Conservation (phyloP, 2,329 filamentous ascomycete species). For the Verticillium zaregamsianum region DNA sequence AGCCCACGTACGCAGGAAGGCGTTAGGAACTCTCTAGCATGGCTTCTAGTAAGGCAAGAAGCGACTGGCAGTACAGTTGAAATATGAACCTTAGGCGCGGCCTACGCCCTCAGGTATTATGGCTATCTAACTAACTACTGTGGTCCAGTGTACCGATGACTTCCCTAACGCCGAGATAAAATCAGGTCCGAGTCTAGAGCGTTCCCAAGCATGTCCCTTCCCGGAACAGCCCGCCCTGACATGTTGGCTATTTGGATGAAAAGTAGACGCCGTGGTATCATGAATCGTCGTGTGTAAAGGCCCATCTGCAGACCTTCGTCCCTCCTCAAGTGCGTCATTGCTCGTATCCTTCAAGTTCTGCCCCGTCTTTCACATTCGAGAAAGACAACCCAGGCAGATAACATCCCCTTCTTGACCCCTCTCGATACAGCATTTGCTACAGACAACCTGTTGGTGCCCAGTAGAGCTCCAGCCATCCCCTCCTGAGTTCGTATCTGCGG, state of each 20-base stretch:
- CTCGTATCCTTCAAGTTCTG: constrained; percentile 3
- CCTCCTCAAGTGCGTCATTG: neutral
- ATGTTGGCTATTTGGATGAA: neutral
- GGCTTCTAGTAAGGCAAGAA: too few species aligned
- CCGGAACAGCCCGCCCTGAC: neutral
- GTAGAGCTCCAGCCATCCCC: constrained; percentile 30
- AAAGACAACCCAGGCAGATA: constrained; percentile 60
- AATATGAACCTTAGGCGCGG: neutral
- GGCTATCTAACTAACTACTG: neutral
- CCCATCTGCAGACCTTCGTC: neutral
- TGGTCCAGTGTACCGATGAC: neutral
- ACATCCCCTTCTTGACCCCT: constrained; percentile 60
- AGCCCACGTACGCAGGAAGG: too few species aligned
- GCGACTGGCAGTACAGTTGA: neutral
- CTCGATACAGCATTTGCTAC: constrained; percentile 67
- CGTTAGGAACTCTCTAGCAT: too few species aligned
- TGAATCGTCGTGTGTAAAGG: neutral
- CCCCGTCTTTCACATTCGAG: constrained; percentile 27
- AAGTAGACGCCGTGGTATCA: neutral
- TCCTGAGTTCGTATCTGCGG: neutral
- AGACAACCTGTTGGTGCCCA: constrained; percentile 52
- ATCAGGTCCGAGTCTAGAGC: neutral
- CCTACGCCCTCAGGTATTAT: neutral
- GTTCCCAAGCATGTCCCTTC: neutral
- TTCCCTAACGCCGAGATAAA: neutral